Percentiles rank a stretch among this genome's conserved stretches.
Conservation (phyloP, 768 basidiomycete genomes). For the Lanmaoa pseudosensibilis region DNA sequence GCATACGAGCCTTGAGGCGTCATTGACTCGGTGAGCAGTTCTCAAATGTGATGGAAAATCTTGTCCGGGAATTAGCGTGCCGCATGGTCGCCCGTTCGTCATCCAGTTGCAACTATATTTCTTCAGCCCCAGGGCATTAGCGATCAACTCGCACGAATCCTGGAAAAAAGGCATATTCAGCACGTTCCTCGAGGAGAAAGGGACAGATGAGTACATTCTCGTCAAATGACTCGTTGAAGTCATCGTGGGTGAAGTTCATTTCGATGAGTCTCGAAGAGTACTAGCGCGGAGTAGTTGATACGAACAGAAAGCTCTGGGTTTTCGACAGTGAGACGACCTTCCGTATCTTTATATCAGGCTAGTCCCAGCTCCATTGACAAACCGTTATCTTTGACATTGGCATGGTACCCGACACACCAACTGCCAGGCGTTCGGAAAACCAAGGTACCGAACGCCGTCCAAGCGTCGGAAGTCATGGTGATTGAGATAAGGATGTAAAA, state of each 20-base stretch:
- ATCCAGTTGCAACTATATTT: slow-evolving; percentile 13
- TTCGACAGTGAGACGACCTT: not conserved
- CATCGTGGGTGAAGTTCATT: slow-evolving; percentile 12
- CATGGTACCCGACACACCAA: slow-evolving; percentile 17
- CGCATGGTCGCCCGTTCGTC: slow-evolving; percentile 11
- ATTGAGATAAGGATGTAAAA: not conserved
- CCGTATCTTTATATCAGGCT: slow-evolving; percentile 13
- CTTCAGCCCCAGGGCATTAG: not conserved
- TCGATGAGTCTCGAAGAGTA: not conserved
- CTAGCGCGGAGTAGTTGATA: not conserved
- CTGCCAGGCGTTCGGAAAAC: slow-evolving; percentile 10
- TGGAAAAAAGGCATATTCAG: slow-evolving; percentile 3
- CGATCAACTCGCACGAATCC: slow-evolving; percentile 13
- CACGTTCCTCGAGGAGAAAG: not conserved
- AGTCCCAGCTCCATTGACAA: slow-evolving; percentile 1
- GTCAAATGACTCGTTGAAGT: slow-evolving; percentile 8
- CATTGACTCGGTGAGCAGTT: slow-evolving; percentile 5
- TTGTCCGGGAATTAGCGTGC: slow-evolving; percentile 6
- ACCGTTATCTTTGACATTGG: slow-evolving; percentile 12
- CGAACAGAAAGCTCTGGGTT: not conserved
- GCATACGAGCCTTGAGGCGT: slow-evolving; percentile 6
- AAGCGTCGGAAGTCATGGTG: not conserved
- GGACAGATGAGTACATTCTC: slow-evolving; percentile 12
- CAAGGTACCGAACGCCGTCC: not conserved
- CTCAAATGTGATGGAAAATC: slow-evolving; percentile 22